Evolutionary conservation across 331 rosid genomes (phyloP).

Genomic region (Acacia concinna): DNA sequence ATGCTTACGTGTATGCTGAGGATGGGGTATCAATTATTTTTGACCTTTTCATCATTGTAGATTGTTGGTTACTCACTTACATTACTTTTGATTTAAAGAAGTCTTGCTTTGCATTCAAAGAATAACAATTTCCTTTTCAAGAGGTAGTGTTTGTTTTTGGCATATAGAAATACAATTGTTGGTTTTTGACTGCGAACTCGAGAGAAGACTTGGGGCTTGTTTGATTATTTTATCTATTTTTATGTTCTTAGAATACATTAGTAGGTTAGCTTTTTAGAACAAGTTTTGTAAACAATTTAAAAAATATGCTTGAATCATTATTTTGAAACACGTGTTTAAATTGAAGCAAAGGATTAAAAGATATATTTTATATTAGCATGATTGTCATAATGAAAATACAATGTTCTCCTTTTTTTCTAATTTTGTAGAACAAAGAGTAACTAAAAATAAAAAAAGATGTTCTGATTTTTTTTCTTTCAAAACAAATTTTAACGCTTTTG

Average conservation of each 20-base stretch:
- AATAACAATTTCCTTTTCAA: not conserved
- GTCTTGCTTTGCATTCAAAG: not conserved
- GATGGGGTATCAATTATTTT: constrained; percentile 59
- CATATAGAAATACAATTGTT: not conserved
- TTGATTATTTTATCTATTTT: not conserved
- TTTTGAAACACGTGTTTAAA: not conserved
- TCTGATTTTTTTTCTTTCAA: not conserved
- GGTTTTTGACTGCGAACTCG: not conserved
- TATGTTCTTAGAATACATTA: not conserved
- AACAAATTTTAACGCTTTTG: too few relatives aligned
- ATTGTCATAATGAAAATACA: not conserved
- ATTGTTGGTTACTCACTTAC: not conserved
- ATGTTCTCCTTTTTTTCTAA: not conserved
- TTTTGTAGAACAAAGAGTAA: not conserved
- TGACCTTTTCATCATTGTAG: not conserved
- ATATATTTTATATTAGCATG: not conserved
- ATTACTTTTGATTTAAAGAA: not conserved
- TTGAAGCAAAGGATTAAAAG: not conserved
- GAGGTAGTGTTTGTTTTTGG: not conserved
- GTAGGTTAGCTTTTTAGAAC: too few relatives aligned
- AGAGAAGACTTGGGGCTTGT: not conserved
- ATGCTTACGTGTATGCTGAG: constrained; percentile 49
- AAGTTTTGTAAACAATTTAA: too few relatives aligned
- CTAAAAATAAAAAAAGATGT: not conserved
- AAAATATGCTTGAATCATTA: too few relatives aligned